Base-by-base conservation (phyloP, 202 grass and related monocot species). In the Carex arenaria region DNA sequence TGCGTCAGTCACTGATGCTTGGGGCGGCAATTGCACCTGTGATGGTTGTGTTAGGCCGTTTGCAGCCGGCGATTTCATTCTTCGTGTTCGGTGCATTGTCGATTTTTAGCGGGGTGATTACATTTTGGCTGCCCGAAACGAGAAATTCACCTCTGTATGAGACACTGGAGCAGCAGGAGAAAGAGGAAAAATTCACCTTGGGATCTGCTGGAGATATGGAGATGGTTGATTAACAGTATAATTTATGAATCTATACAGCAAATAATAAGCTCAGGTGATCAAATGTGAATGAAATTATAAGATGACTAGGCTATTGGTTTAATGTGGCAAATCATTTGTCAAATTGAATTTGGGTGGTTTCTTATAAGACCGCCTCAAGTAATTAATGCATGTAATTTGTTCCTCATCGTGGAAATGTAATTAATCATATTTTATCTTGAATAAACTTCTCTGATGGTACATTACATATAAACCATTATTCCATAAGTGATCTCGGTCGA, bases 151-250 rank as follows among this genome's bases (percentile, higher is more conserved):
- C 88, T 7, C 72, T 85, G 34, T 87, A 84, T 9, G 88, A 90
- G 67, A 90, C 88, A 18, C 52, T 90, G 85, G 85, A 90, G 82
- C 88, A 90, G 82, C 88, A 90, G 81, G 81, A 90, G 77, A 75
- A 85, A 19, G 66, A 82, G 36, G 88, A 90, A 26, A 86, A 78
- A 36, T 61, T 67, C 56, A 61, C 67, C 60, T 60, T 83, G 26
- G 26, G 54, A 5, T 59, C 64, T 9, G 17, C n/a, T 4, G 54
- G 80, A 14, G 88, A 87, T 36, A 55, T 65, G 66, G 81, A 87
- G 31, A 45, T 71, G 60, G 83, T 49, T 18, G 63, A 45, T 7
- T 82, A 82, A 18, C 1, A 55, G 13, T 31, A 22, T 54, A 49
- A 49, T 11, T 66, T 57, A 72, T 54, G 51, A 60, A 32, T 5